These are phyloP conservation scores for Acidiella bohemica DNA, from an alignment of 495 filamentous ascomycete genomes.

Conservation along the genomic window DNA sequence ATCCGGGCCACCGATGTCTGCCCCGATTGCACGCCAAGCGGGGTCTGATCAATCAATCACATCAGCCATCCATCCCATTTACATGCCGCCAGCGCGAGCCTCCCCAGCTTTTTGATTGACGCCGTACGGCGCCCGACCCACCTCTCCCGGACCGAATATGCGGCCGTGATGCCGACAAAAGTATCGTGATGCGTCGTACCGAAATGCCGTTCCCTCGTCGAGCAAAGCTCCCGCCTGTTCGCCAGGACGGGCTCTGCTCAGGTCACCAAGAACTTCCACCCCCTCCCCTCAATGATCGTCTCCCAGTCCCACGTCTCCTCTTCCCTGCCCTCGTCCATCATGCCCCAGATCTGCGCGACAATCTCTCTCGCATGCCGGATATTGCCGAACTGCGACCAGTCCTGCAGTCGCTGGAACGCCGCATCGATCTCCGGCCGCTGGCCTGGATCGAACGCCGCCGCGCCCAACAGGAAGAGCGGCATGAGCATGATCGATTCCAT, in stretches of 20 bases:
- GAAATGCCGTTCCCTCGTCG: too few species aligned
- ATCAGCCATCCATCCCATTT: too few species aligned
- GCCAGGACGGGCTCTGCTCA: too few species aligned
- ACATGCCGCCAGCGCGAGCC: too few species aligned
- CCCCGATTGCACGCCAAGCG: too few species aligned
- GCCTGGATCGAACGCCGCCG: conserved; percentile 55
- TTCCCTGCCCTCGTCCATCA: conserved; percentile 67
- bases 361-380: conserved; percentile 61
- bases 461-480: conserved; percentile 78
- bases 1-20: too few species aligned
- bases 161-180: too few species aligned
- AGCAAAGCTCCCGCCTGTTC: too few species aligned
- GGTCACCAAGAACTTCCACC: conserved; percentile 70
- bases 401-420: conserved; percentile 56
- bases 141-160: too few species aligned
- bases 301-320: conserved; percentile 82
- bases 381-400: conserved; percentile 70
- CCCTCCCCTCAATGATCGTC: conserved; percentile 58
- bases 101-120: too few species aligned
- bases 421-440: conserved; percentile 58
- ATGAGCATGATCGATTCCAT: conserved; percentile 75
- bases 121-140: too few species aligned
- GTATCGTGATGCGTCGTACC: neutral
- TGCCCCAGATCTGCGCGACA: conserved; percentile 66
- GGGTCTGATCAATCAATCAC: too few species aligned